phyloP scores from a whole-genome alignment of 177 flowering plant species.

The Telopea speciosissima region DNA sequence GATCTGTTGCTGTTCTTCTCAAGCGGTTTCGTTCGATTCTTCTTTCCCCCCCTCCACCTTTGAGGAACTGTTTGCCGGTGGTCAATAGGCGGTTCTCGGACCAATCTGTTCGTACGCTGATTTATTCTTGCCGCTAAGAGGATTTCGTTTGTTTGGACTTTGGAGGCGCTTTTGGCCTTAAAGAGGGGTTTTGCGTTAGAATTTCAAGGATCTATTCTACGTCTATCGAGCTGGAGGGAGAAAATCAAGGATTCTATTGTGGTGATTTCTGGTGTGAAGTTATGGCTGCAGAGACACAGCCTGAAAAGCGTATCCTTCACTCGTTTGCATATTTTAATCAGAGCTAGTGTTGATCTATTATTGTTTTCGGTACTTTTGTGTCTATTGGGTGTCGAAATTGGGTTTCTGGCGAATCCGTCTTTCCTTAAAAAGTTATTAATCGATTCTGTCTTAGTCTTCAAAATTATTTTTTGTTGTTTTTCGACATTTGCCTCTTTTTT shows the following conservation, averaged over 20 bases:
- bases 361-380: not conserved
- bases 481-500: not conserved
- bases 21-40: too few species aligned
- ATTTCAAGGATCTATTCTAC: not conserved
- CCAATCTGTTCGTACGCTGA: slow-evolving; percentile 1
- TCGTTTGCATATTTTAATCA: not conserved
- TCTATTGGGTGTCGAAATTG: not conserved
- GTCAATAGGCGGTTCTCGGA: not conserved
- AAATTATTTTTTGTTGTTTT: not conserved
- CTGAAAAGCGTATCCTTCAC: slow-evolving; percentile 28
- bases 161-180: slow-evolving; percentile 5
- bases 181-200: not conserved
- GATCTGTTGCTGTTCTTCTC: not conserved
- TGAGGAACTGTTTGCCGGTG: not conserved
- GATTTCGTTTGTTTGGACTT: not conserved
- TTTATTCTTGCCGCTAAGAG: not conserved
- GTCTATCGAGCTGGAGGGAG: slow-evolving; percentile 26
- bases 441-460: not conserved
- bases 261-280: slow-evolving; percentile 36
- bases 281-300: slow-evolving; percentile 20
- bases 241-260: slow-evolving; percentile 25
- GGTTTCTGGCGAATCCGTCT: not conserved
- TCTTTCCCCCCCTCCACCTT: not conserved
- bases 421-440: not conserved
- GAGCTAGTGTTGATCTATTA: not conserved